A percentile compares a stretch with the other conserved stretches of the same genome.
phyloP scores from a whole-genome alignment of 805 yeast genomes.

The Blastobotrys attinorum region DNA sequence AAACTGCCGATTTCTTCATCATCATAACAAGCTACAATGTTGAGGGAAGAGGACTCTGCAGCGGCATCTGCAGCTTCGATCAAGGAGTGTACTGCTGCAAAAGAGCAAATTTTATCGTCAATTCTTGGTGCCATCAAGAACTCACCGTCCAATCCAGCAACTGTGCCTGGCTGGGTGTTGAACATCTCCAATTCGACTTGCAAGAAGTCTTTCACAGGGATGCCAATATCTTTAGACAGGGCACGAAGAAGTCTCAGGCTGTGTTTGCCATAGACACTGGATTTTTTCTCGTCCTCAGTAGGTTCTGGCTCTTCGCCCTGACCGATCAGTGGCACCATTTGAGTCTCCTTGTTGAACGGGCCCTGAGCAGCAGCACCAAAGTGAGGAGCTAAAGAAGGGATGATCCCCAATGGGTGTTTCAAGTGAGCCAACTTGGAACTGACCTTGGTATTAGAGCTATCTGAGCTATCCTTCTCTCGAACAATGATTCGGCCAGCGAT shows the following conservation, averaged over 20 bases:
- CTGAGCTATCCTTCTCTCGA: slow-evolving; percentile 22
- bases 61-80: slow-evolving; percentile 35
- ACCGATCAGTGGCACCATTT: slow-evolving; percentile 68
- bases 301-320: slow-evolving; percentile 38
- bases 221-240: slow-evolving; percentile 50
- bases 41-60: slow-evolving; percentile 27
- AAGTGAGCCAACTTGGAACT: slow-evolving; percentile 24
- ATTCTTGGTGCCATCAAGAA: slow-evolving; percentile 72
- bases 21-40: slow-evolving; percentile 61
- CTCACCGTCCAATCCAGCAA: slow-evolving; percentile 69
- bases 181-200: slow-evolving; percentile 70
- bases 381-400: slow-evolving; percentile 77
- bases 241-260: slow-evolving; percentile 57
- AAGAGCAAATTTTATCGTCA: slow-evolving; percentile 77
- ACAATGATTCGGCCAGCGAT: slow-evolving; percentile 67
- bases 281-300: slow-evolving; percentile 48
- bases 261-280: slow-evolving; percentile 62
- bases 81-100: slow-evolving; percentile 57
- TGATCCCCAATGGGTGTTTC: slow-evolving; percentile 48
- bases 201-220: slow-evolving; percentile 49
- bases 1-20: slow-evolving; percentile 78
- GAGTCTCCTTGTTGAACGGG: slow-evolving; percentile 66
- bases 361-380: slow-evolving; percentile 60
- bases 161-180: slow-evolving; percentile 67
- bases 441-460: slow-evolving; percentile 8